These are phyloP conservation scores for Metschnikowia dekortorum DNA, from an alignment of 805 yeast genomes.

Conservation along the genomic window DNA sequence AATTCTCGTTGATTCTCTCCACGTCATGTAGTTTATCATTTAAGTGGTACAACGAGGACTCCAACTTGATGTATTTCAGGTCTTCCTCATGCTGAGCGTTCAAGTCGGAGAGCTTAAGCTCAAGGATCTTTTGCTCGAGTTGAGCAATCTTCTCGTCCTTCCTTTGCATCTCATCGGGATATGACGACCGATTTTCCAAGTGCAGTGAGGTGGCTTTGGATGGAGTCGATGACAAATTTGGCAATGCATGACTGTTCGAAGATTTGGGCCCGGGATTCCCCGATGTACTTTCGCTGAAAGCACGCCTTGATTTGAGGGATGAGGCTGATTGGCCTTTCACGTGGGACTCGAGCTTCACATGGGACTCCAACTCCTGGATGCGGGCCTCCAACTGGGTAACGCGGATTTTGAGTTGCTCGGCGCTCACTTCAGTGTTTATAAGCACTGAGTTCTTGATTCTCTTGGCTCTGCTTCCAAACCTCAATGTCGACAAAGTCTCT, in stretches of 20 bases:
- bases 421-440: constrained; percentile 55
- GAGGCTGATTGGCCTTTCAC: constrained; percentile 12
- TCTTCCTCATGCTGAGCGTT: constrained; percentile 38
- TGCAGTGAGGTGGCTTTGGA: constrained; percentile 2
- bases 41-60: constrained; percentile 54
- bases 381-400: constrained; percentile 31
- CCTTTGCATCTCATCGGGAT: constrained; percentile 12
- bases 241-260: background rate
- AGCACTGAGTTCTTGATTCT: constrained; percentile 60
- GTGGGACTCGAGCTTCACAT: constrained; percentile 42
- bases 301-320: background rate
- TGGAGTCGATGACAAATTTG: background rate
- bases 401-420: constrained; percentile 43
- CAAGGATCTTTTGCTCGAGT: constrained; percentile 16
- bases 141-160: constrained; percentile 15
- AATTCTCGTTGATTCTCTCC: constrained; percentile 54
- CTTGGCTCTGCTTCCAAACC: constrained; percentile 75
- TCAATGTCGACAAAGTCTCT: constrained; percentile 67
- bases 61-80: constrained; percentile 49
- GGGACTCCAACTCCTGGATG: constrained; percentile 39
- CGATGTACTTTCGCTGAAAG: background rate
- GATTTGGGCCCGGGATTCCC: background rate
- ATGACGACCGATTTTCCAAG: background rate
- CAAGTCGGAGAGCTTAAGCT: constrained; percentile 17
- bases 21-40: constrained; percentile 57